Evolutionary conservation across 1,284 basidiomycete species (phyloP), one percentile per base, ranked within the genome.

Genomic region (Anthracocystis walkeri): DNA sequence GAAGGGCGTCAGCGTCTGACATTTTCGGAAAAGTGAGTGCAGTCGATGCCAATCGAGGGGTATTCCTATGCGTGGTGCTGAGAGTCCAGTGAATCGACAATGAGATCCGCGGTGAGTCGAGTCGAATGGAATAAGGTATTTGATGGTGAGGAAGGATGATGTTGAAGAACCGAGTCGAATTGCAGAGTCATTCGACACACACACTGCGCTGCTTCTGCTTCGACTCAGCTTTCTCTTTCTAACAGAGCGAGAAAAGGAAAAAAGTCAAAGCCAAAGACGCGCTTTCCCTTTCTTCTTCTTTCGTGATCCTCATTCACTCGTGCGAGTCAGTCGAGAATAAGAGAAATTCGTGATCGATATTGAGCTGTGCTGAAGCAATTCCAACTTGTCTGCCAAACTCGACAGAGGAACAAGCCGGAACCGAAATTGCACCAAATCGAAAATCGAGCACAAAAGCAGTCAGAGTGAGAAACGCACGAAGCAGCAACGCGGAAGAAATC

Each of bases 261-360:
- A 21, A 27, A 51, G 48, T 27, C 38, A 27, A 53, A 42, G 29
- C 33, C 16, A n/a, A n/a, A n/a, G n/a, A 50, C 38, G 57, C 57
- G 48, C 46, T 40, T 16, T 20, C 18, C 33, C 33, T 33, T 33
- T 33, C 2, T 27, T 33, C 31, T 48, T 58, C 93, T 79, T 89
- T 89, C 87, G 93, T 93, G 70, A 75, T 78, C 2, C 8, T 46
- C 14, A 38, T 38, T 54, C 18, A 48, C 41, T 58, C 58, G 58
- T 25, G 46, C 55, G 63, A 58, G 40, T 52, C 14, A 41, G 29
- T 8, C 8, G 29, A 29, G 8, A 5, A 52, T 3, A 2, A 2
- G 18, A n/a, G 21, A 38, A 25, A 57, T 48, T 67, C 46, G 65
- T 67, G 65, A 67, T 67, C 65, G 65, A 67, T 53, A 61, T 14